Conservation (phyloP, 805 yeast species). For the Dipodascus geniculatus region DNA sequence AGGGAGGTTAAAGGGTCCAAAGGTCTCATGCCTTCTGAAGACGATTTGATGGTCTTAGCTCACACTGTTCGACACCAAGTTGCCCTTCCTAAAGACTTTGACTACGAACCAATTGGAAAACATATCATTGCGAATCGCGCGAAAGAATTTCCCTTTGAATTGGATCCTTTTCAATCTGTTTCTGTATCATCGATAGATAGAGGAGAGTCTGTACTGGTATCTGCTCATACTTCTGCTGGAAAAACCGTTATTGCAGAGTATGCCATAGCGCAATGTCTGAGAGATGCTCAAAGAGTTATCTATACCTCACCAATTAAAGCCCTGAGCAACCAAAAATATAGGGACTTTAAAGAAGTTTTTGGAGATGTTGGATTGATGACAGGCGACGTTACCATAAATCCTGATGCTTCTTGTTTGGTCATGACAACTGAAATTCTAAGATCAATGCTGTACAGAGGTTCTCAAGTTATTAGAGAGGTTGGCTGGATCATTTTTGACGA, state of each 20-base stretch:
- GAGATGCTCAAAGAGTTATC: conserved; percentile 85
- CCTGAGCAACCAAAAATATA: conserved; percentile 82
- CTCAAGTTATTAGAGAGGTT: conserved; percentile 96
- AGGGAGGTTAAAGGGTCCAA: conserved; percentile 73
- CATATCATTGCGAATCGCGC: conserved; percentile 74
- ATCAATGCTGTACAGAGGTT: conserved; percentile 93
- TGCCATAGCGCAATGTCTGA: conserved; percentile 89
- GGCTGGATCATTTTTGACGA: conserved; percentile 98
- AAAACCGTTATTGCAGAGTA: conserved; percentile 96
- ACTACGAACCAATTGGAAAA: conserved; percentile 78
- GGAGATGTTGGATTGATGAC: conserved; percentile 98
- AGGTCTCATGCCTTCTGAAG: conserved; percentile 45
- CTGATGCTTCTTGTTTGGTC: conserved; percentile 95
- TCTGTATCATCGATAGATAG: conserved; percentile 96
- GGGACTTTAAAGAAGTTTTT: conserved; percentile 85
- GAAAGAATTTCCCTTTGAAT: conserved; percentile 77
- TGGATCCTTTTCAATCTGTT: conserved; percentile 97
- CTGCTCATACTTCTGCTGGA: conserved; percentile 97
- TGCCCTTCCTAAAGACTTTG: conserved; percentile 85
- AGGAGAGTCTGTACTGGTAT: conserved; percentile 85
- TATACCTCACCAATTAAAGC: conserved; percentile 96
- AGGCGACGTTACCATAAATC: conserved; percentile 97
- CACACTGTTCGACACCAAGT: conserved; percentile 98
- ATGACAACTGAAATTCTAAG: conserved; percentile 98
- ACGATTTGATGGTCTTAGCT: conserved; percentile 52